A percentile compares a stretch with the other conserved stretches of the same genome.
These are phyloP conservation scores for Artemisia annua DNA, from an alignment of 129 eudicot species.

Conservation along the genomic window DNA sequence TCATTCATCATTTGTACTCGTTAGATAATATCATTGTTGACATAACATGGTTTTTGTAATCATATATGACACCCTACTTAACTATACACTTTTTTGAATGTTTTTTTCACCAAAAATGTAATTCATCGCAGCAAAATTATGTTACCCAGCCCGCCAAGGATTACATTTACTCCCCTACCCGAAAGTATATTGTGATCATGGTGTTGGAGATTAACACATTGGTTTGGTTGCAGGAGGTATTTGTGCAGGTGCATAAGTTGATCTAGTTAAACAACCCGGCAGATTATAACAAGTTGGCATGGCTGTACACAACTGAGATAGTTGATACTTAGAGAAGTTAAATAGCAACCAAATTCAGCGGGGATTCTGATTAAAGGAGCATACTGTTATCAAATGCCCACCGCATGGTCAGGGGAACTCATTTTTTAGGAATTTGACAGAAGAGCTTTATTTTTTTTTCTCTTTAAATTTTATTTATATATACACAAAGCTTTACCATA, in stretches of 20 bases:
- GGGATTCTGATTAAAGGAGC: constrained; percentile 17
- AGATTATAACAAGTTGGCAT: constrained; percentile 12
- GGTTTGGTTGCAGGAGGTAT: constrained; percentile 69
- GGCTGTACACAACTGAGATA: constrained; percentile 21
- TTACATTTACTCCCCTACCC: not conserved
- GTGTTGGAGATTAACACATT: constrained; percentile 15
- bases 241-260: constrained; percentile 72
- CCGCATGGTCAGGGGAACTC: not conserved
- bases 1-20: no score
- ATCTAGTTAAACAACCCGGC: constrained; percentile 14
- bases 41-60: no score
- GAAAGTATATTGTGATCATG: not conserved
- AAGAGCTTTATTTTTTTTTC: not conserved
- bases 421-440: not conserved
- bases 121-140: no score
- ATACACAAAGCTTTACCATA: constrained; percentile 15
- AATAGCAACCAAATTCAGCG: not conserved
- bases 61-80: no score
- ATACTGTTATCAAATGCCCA: not conserved
- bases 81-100: no score
- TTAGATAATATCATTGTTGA: no score
- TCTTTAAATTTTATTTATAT: constrained; percentile 5
- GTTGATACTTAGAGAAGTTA: constrained; percentile 11
- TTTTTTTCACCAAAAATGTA: no score
- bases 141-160: no score